These are phyloP conservation scores for Scheffersomyces lignicola DNA, from an alignment of 1,139 yeast species.

Conservation along the genomic window DNA sequence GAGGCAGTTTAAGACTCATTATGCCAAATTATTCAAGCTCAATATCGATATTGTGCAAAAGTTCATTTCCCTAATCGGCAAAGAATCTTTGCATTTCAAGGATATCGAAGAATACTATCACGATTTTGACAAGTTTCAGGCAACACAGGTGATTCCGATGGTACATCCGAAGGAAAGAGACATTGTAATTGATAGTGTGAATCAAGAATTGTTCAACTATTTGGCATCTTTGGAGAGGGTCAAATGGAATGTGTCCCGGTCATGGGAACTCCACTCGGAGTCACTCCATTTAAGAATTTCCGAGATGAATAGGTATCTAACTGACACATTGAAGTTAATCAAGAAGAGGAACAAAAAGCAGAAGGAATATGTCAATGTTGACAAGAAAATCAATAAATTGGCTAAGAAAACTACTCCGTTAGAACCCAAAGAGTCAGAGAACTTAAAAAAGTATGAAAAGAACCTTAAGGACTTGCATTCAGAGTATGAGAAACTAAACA, in stretches of 20 bases:
- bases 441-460: constrained; percentile 30
- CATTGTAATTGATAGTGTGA: constrained; percentile 28
- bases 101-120: constrained; percentile 43
- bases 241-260: constrained; percentile 29
- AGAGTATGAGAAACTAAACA: constrained; percentile 36
- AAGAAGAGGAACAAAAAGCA: constrained; percentile 47
- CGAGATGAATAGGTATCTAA: constrained; percentile 41
- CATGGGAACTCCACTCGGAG: constrained; percentile 31
- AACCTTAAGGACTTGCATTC: constrained; percentile 29
- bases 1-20: constrained; percentile 30
- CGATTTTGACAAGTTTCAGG: constrained; percentile 32
- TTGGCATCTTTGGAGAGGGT: constrained; percentile 28
- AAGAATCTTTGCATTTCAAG: constrained; percentile 41
- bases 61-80: constrained; percentile 37
- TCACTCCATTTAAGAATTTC: constrained; percentile 32
- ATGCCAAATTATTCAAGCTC: constrained; percentile 37
- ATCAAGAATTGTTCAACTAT: constrained; percentile 32
- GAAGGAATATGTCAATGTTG: constrained; percentile 38
- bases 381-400: constrained; percentile 42
- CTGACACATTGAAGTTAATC: constrained; percentile 38
- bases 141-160: constrained; percentile 30
- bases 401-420: constrained; percentile 36
- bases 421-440: constrained; percentile 39
- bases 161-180: constrained; percentile 43
- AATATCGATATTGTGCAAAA: constrained; percentile 32